phyloP scores from a whole-genome alignment of 768 basidiomycete species.

The Phanerochaete sordida region DNA sequence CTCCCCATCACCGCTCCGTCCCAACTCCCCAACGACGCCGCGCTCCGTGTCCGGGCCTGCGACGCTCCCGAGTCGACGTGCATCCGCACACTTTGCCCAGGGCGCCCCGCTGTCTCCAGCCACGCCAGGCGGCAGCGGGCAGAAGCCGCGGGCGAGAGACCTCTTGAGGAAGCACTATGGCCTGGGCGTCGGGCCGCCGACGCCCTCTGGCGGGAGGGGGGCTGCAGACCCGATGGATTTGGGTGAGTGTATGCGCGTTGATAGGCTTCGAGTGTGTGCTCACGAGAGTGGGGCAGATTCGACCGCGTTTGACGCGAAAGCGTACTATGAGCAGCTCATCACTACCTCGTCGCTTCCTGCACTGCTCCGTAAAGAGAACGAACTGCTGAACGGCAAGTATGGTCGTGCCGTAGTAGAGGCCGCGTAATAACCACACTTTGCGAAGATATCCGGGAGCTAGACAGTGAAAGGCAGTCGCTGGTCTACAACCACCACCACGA shows the following conservation, averaged over 20 bases:
- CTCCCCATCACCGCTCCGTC: conserved; percentile 49
- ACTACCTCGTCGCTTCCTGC: conserved; percentile 72
- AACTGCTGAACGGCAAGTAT: conserved; percentile 62
- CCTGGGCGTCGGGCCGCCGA: conserved; percentile 69
- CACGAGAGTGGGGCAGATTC: conserved; percentile 53
- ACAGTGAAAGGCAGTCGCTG: conserved; percentile 84
- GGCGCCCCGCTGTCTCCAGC: background rate
- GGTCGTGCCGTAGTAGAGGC: background rate
- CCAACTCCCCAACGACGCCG: conserved; percentile 31
- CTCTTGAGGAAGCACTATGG: conserved; percentile 86
- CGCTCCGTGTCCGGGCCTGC: conserved; percentile 15
- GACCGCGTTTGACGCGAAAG: conserved; percentile 73
- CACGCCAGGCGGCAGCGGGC: conserved; percentile 13
- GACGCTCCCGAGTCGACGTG: background rate
- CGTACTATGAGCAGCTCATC: conserved; percentile 84
- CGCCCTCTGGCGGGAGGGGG: conserved; percentile 44
- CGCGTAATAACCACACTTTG: background rate
- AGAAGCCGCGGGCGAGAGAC: conserved; percentile 57
- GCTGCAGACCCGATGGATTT: conserved; percentile 80
- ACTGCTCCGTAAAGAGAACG: conserved; percentile 79
- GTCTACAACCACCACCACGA: conserved; percentile 97
- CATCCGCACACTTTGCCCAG: background rate
- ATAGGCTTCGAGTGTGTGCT: background rate
- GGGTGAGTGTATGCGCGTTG: conserved; percentile 39
- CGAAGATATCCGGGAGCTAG: conserved; percentile 81